Evolutionary conservation across 306 rosid genomes (phyloP).

Genomic region (apple (Malus domestica)): DNA sequence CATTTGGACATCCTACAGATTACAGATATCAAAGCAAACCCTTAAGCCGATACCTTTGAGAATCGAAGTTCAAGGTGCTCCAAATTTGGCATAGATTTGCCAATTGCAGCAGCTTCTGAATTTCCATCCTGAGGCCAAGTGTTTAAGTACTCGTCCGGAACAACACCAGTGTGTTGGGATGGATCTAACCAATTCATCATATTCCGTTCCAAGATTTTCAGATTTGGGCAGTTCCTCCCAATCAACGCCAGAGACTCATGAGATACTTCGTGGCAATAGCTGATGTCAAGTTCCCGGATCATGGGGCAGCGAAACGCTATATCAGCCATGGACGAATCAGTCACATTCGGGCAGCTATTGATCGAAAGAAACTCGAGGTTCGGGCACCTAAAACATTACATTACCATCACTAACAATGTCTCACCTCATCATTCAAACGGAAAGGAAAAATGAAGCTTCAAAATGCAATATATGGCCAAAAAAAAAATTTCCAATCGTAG

Average conservation of each 20-base stretch:
- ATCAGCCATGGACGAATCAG: conserved; percentile 53
- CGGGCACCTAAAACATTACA: conserved; percentile 38
- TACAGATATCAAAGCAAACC: conserved; percentile 45
- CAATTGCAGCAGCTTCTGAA: conserved; percentile 75
- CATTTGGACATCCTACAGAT: conserved; percentile 59
- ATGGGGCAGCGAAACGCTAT: conserved; percentile 40
- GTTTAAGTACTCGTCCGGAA: conserved; percentile 58
- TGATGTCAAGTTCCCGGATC: conserved; percentile 51
- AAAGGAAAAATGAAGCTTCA: neutral
- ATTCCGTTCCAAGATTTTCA: conserved; percentile 63
- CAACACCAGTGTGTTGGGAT: conserved; percentile 55
- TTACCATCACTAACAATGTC: neutral
- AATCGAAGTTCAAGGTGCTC: conserved; percentile 70
- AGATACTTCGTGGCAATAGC: conserved; percentile 59
- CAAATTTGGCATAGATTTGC: conserved; percentile 61
- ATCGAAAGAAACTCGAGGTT: conserved; percentile 69
- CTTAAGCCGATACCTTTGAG: conserved; percentile 59
- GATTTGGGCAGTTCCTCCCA: conserved; percentile 57
- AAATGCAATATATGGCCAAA: neutral
- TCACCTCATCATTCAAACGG: neutral
- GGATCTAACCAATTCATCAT: conserved; percentile 66
- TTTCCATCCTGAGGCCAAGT: conserved; percentile 86
- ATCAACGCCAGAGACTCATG: conserved; percentile 34
- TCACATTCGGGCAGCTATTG: conserved; percentile 69
- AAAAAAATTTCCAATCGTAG: neutral